Percentiles rank a stretch among this genome's conserved stretches.
Conservation (phyloP, 257 asterid species). For the Nicotiana obtusifolia region DNA sequence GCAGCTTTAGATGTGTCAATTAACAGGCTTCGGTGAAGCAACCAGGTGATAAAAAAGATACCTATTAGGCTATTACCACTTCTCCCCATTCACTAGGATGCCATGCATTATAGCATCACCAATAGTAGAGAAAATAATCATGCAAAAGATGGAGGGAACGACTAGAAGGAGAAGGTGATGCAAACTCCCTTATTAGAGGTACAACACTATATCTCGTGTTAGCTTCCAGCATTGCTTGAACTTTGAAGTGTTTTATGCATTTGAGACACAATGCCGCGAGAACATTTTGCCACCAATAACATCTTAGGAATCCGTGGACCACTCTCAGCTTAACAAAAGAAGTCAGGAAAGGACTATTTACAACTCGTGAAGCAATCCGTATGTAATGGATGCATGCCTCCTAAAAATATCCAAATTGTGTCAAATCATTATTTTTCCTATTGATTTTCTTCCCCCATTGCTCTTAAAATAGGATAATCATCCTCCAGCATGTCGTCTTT, state of each 20-base stretch:
- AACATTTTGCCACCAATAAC: not conserved
- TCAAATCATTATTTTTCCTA: not conserved
- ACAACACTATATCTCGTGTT: not conserved
- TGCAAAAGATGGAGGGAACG: not conserved
- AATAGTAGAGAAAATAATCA: not conserved
- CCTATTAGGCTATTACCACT: not conserved
- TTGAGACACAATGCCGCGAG: not conserved
- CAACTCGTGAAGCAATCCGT: not conserved
- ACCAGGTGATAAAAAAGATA: no score
- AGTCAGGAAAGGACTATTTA: not conserved
- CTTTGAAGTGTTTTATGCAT: not conserved
- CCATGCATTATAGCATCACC: not conserved
- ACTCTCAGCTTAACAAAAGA: not conserved
- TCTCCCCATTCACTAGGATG: not conserved
- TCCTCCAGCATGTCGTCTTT: slow-evolving; percentile 38
- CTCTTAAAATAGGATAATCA: slow-evolving; percentile 39
- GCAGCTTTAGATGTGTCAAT: no score
- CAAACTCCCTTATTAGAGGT: not conserved
- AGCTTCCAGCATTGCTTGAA: not conserved
- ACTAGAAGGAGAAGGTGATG: not conserved
- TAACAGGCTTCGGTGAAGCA: no score
- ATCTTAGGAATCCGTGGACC: not conserved
- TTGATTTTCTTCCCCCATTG: slow-evolving; percentile 31
- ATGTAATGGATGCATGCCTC: not conserved
- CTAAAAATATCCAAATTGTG: not conserved